phyloP scores from a whole-genome alignment of 371 early-diverging fungal species.

The Phascolomyces articulosus region DNA sequence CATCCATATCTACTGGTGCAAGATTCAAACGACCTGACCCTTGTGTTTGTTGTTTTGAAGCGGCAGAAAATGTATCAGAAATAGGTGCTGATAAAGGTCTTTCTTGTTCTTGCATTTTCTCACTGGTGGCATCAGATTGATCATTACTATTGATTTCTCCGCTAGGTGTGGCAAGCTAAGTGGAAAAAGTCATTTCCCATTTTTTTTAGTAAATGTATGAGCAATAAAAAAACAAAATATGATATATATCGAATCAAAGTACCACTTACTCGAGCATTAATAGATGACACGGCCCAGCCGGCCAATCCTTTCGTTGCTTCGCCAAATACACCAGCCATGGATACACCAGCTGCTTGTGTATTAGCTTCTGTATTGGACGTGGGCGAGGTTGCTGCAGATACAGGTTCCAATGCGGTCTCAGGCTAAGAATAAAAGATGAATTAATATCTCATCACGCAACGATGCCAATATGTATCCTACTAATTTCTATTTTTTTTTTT shows the following conservation, averaged over 20 bases:
- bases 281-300: slow-evolving; percentile 54
- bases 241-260: not conserved
- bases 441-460: too few relatives aligned
- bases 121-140: not conserved
- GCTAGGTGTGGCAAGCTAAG: slow-evolving; percentile 36
- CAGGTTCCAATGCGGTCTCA: slow-evolving; percentile 50
- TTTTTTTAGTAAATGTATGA: too few relatives aligned
- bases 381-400: slow-evolving; percentile 12
- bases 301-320: slow-evolving; percentile 53
- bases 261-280: slow-evolving; percentile 40
- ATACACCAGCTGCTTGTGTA: slow-evolving; percentile 24
- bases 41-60: not conserved
- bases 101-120: slow-evolving; percentile 8
- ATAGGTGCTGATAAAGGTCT: not conserved
- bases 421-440: slow-evolving; percentile 52
- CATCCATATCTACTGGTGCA: not conserved
- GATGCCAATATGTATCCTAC: too few relatives aligned
- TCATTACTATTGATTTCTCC: slow-evolving; percentile 35
- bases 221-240: too few relatives aligned
- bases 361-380: slow-evolving; percentile 12
- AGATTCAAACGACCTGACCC: not conserved
- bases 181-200: too few relatives aligned
- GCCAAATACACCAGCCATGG: slow-evolving; percentile 43
- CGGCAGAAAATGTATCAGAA: not conserved
- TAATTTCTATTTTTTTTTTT: not conserved